A percentile compares a stretch with the other conserved stretches of the same genome.
Evolutionary conservation across 2,329 filamentous ascomycete genomes (phyloP).

Genomic region (Nemania bipapillata): DNA sequence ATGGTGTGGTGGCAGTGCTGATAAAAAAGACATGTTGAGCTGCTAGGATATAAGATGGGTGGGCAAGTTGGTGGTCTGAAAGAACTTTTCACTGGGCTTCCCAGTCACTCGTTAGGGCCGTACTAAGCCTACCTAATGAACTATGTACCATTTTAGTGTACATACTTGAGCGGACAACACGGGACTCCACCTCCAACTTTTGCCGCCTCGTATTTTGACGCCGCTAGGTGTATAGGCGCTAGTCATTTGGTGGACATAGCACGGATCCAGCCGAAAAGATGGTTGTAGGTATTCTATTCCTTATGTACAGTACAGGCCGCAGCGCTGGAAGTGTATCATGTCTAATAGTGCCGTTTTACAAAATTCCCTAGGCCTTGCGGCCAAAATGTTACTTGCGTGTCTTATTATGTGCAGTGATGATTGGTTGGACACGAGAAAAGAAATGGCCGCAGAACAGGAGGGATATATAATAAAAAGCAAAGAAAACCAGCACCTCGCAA

Average conservation of each 20-base stretch:
- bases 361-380: background rate
- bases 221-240: slow-evolving; percentile 14
- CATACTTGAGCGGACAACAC: slow-evolving; percentile 10
- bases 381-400: too few species aligned
- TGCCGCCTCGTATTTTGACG: slow-evolving; percentile 39
- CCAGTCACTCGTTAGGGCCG: background rate
- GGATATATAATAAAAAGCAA: slow-evolving; percentile 5
- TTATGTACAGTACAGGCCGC: background rate
- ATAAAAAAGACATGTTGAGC: slow-evolving; percentile 29
- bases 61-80: background rate
- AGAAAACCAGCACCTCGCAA: background rate
- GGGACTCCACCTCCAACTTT: slow-evolving; percentile 33
- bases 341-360: background rate
- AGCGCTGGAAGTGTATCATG: background rate
- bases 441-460: background rate
- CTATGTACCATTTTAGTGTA: background rate
- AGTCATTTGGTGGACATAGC: background rate
- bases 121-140: background rate
- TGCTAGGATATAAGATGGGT: slow-evolving; percentile 12
- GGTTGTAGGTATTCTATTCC: background rate
- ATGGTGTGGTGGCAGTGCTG: slow-evolving; percentile 40
- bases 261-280: slow-evolving; percentile 30
- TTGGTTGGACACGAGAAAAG: too few species aligned
- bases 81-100: slow-evolving; percentile 19
- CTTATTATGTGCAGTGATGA: too few species aligned